Percentiles rank a stretch among this genome's conserved stretches.
Evolutionary conservation across 1,139 yeast genomes (phyloP).

Genomic region (Diutina neorugosa): DNA sequence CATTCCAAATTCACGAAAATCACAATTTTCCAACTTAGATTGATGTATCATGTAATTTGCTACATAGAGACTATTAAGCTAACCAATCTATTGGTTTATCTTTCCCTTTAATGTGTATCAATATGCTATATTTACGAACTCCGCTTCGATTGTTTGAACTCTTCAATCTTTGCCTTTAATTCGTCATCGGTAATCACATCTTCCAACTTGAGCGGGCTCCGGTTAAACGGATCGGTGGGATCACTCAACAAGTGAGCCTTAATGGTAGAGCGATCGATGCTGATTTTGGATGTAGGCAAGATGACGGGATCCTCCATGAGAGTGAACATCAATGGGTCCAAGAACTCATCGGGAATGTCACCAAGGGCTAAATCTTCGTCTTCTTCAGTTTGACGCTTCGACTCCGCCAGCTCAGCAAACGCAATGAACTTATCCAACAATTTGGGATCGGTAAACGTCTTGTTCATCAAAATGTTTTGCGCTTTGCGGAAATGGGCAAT

Average conservation of each 20-base stretch:
- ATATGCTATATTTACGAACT: not conserved
- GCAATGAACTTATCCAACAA: slow-evolving; percentile 38
- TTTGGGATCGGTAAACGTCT: slow-evolving; percentile 39
- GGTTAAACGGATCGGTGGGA: slow-evolving; percentile 93
- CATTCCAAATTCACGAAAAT: too few relatives aligned
- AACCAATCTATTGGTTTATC: too few relatives aligned
- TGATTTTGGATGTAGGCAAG: slow-evolving; percentile 73
- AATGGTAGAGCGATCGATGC: slow-evolving; percentile 82
- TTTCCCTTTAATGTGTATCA: not conserved
- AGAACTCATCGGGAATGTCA: slow-evolving; percentile 90
- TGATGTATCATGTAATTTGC: too few relatives aligned
- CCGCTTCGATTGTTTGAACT: slow-evolving; percentile 17
- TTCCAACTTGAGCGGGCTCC: slow-evolving; percentile 80
- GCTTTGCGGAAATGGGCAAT: slow-evolving; percentile 60
- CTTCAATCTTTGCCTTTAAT: slow-evolving; percentile 44
- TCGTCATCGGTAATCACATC: slow-evolving; percentile 74
- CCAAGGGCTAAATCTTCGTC: slow-evolving; percentile 83
- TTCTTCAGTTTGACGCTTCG: slow-evolving; percentile 49
- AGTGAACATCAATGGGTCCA: slow-evolving; percentile 94
- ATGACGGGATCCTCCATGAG: slow-evolving; percentile 93
- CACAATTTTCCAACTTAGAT: too few relatives aligned
- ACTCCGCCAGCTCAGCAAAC: slow-evolving; percentile 57
- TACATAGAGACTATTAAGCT: too few relatives aligned
- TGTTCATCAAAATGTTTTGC: slow-evolving; percentile 45
- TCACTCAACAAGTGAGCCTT: slow-evolving; percentile 90